These are phyloP conservation scores for Aspergillus hancockii DNA, from an alignment of 495 filamentous ascomycete genomes.

Conservation along the genomic window DNA sequence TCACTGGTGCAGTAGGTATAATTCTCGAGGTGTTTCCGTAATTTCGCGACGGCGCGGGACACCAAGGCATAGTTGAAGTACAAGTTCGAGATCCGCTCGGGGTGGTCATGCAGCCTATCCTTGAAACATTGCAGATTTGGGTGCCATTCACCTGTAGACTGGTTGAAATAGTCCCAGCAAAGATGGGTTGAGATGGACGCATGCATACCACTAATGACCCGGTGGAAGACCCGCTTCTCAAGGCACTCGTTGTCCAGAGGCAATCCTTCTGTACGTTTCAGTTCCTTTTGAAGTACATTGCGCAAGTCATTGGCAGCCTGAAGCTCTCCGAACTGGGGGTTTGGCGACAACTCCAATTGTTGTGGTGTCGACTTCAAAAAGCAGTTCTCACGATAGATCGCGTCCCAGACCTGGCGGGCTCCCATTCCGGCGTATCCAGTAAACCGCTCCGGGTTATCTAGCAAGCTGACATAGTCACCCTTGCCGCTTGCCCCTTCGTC, in stretches of 20 bases:
- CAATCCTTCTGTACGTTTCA: slow-evolving; percentile 63
- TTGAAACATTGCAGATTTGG: slow-evolving; percentile 92
- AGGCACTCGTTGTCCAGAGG: slow-evolving; percentile 87
- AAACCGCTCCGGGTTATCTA: slow-evolving; percentile 93
- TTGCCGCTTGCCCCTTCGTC: slow-evolving; percentile 84
- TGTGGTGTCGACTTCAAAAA: slow-evolving; percentile 69
- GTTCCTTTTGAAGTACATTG: slow-evolving; percentile 73
- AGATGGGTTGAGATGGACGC: slow-evolving; percentile 94
- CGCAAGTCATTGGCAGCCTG: slow-evolving; percentile 83
- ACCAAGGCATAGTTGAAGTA: slow-evolving; percentile 99
- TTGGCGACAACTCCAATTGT: slow-evolving; percentile 31
- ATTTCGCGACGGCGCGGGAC: slow-evolving; percentile 84
- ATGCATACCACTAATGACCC: slow-evolving; percentile 95
- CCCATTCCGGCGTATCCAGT: slow-evolving; percentile 88
- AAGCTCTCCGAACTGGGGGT: slow-evolving; percentile 31
- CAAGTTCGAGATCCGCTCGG: slow-evolving; percentile 92
- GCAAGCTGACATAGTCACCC: slow-evolving; percentile 93
- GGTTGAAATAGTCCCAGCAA: slow-evolving; percentile 95
- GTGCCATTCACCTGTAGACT: slow-evolving; percentile 90
- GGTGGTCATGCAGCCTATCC: slow-evolving; percentile 74
- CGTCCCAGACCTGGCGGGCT: slow-evolving; percentile 88
- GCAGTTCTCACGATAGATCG: slow-evolving; percentile 96
- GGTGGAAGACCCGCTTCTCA: slow-evolving; percentile 96
- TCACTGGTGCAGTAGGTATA: slow-evolving; percentile 96
- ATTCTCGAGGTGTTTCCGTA: slow-evolving; percentile 75